Base-by-base conservation (phyloP, 2,329 filamentous ascomycete species). In the Pseudogymnoascus sp. region DNA sequence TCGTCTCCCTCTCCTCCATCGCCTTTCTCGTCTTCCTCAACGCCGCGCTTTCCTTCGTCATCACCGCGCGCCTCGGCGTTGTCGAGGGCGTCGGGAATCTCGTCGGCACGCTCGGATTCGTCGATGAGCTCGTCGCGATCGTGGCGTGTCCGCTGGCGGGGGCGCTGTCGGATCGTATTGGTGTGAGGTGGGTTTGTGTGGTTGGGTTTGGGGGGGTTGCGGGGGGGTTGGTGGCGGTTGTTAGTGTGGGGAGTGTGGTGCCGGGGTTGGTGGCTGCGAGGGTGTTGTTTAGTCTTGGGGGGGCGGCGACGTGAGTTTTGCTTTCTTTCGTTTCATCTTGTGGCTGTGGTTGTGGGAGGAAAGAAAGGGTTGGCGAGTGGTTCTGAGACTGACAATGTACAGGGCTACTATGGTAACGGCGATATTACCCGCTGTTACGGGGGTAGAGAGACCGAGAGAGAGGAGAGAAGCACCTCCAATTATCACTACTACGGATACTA, bases 381-480 rank as follows among this genome's bases (percentile, higher is more conserved):
- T 16, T 16, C 39, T 45, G 16, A 31, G 8, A 36, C 62, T 65
- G 51, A 62, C 21, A 21, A 51, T 54, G 16, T 66, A 10, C 63
- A 86, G 83, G 4, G 84, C 92, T 13, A 98, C 95, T 1, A 99
- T 99, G 95, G 95, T 99, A 19, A 98, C 95, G 7, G 95, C 95
- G 3, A 92, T 96, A 54, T 81, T 99, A 23, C 95, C 95, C 1
- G 87, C 83, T 10, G 77, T 89, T 68, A 87, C 85, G 4, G 82
- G 83, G 67, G 83, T 51, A 23, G 45, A 51, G 23, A 28, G 45
- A 7, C 45, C 45, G 23, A 51, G 23, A 23, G 21, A 16, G 45
- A 51, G 45, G 45, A 51, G 45, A 28, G 45, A 51, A 16, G 23
- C 45, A n/a, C 21, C 21, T 51, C 45, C 45, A 6, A 51, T 6